A percentile compares a stretch with the other conserved stretches of the same genome.
These are phyloP conservation scores for Cladophialophora chaetospira DNA, from an alignment of 2,329 filamentous ascomycete genomes.

Conservation along the genomic window DNA sequence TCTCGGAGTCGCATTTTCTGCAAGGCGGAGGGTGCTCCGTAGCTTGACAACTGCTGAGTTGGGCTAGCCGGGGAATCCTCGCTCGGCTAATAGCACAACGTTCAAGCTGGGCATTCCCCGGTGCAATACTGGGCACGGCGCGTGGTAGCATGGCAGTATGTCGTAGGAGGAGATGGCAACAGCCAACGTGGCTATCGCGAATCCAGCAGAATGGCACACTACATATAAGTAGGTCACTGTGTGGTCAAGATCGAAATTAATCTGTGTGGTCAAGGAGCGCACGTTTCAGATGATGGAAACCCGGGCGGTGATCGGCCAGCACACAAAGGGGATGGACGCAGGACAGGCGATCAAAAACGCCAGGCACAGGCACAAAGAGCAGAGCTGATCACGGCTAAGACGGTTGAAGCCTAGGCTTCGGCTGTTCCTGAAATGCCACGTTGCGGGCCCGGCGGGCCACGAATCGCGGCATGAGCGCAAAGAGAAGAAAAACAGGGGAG, in stretches of 20 bases:
- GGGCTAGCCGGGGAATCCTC: not conserved
- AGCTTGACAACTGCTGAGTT: not conserved
- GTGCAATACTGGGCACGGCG: not conserved
- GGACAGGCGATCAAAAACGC: not conserved
- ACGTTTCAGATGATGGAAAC: not conserved
- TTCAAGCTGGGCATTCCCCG: not conserved
- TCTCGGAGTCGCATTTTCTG: constrained; percentile 7
- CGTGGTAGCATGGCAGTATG: not conserved
- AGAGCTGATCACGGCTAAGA: constrained; percentile 24
- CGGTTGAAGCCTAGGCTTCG: constrained; percentile 9
- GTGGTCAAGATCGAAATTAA: not conserved
- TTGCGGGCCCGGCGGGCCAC: constrained; percentile 8
- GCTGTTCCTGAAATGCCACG: constrained; percentile 23
- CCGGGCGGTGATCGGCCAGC: not conserved
- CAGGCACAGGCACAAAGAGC: constrained; percentile 7
- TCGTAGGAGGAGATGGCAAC: not conserved
- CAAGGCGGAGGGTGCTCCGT: not conserved
- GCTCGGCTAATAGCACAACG: not conserved
- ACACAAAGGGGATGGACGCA: not conserved
- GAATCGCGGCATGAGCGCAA: constrained; percentile 14
- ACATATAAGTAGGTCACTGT: not conserved
- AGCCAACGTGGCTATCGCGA: not conserved
- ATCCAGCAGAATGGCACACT: no score
- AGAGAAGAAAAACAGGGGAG: not conserved
- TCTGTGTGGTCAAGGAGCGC: not conserved